A percentile compares a stretch with the other conserved stretches of the same genome.
These are phyloP conservation scores for Phlebiopsis gigantea DNA, from an alignment of 768 basidiomycete genomes.

Conservation along the genomic window DNA sequence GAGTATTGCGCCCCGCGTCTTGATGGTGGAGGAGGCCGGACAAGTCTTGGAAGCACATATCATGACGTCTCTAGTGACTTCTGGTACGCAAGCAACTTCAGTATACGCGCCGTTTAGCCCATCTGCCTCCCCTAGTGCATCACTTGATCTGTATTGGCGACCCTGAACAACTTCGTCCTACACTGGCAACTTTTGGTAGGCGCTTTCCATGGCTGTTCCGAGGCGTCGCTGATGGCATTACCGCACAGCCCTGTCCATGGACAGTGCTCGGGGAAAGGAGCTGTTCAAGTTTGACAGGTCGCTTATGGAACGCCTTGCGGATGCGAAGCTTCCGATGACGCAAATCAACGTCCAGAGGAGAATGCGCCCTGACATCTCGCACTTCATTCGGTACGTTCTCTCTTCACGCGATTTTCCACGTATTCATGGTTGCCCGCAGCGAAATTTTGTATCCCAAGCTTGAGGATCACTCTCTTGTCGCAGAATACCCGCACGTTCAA, in stretches of 20 bases:
- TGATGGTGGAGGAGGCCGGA: conserved; percentile 78
- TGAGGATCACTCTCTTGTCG: conserved; percentile 51
- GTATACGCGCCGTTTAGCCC: background rate
- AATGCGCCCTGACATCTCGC: conserved; percentile 69
- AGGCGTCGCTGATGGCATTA: background rate
- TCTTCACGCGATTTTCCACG: too few relatives aligned
- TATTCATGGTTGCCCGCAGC: conserved; percentile 24
- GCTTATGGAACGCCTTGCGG: conserved; percentile 68
- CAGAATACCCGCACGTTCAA: conserved; percentile 46
- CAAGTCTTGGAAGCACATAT: conserved; percentile 80
- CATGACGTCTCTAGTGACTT: conserved; percentile 52
- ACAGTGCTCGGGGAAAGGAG: conserved; percentile 47
- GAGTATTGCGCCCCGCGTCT: conserved; percentile 54
- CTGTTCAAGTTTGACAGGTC: conserved; percentile 48
- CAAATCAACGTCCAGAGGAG: conserved; percentile 67
- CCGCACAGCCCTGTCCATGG: conserved; percentile 59
- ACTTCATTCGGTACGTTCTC: conserved; percentile 44
- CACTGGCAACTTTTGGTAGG: conserved; percentile 56
- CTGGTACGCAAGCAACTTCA: conserved; percentile 17
- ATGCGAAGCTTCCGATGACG: conserved; percentile 57
- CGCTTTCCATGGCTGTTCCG: background rate
- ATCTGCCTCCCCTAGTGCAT: conserved; percentile 33
- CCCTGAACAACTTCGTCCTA: conserved; percentile 70
- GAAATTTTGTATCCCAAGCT: conserved; percentile 58
- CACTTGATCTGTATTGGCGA: conserved; percentile 82